Evolutionary conservation across 1,139 yeast genomes (phyloP), one percentile per base, ranked within the genome.

Genomic region (Magnusiomyces sp.): DNA sequence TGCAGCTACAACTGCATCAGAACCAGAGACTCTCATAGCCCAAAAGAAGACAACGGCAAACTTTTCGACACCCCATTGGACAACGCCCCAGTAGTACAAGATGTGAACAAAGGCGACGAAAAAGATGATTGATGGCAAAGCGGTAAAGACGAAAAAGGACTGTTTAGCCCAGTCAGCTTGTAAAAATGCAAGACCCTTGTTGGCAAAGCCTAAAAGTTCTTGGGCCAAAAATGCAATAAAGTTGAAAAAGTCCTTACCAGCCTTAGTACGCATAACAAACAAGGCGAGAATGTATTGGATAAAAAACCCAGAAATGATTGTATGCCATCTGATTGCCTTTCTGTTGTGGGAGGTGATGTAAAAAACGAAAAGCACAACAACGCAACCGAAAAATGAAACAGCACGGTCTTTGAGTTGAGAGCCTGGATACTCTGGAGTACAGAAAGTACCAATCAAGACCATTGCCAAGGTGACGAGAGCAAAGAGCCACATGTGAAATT

Each of bases 1-100:
- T 44, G 84, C 82, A 11, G 83, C 83, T 34, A 80, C 81, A 48
- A 79, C 76, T 29, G 85, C 79, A 62, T 80, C 86, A 45, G 85
- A 83, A 57, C 86, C 86, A 33, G 80, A 73, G 16, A 79, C 78
- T 55, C 72, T 69, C 70, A 80, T 72, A 37, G 80, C 63, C 83
- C 83, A 80, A 70, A 75, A 78, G 70, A 80, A 80, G 58, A 79
- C 73, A 60, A 66, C 65, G 19, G 84, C 81, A 58, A 79, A 77
- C 64, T 80, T 80, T 45, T 73, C 73, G 55, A 80, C 74, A 43
- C 70, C 71, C 85, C 85, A 80, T 63, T 80, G 85, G 52, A 80
- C 68, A 20, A 76, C 67, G 23, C 83, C 84, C 65, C 71, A 76
- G 66, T 80, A 79, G 67, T 74, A 79, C 71, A 77, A 75, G 53